A percentile compares a stretch with the other conserved stretches of the same genome.
These are phyloP conservation scores for Fusarium heterosporum DNA, from an alignment of 2,329 filamentous ascomycete genomes.

Conservation along the genomic window DNA sequence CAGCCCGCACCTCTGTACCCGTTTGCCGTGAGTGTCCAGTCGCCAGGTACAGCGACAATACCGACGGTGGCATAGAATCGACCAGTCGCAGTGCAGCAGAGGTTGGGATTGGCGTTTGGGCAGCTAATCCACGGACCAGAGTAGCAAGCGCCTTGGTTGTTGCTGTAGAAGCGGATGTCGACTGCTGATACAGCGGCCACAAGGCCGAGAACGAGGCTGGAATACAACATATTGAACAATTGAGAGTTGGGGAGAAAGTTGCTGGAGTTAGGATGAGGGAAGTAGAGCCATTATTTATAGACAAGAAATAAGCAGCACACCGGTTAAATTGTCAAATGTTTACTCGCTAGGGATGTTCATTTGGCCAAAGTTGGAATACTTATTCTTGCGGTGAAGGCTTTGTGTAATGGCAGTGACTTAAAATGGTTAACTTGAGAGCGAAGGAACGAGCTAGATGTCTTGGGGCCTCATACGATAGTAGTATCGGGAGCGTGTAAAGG, in stretches of 20 bases:
- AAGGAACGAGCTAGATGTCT: not conserved
- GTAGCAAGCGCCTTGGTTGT: not conserved
- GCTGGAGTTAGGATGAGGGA: not conserved
- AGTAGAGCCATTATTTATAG: no score
- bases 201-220: not conserved
- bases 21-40: not conserved
- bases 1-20: not conserved
- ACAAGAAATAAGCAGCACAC: not conserved
- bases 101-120: not conserved
- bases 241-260: not conserved
- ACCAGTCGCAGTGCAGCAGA: not conserved
- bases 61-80: not conserved
- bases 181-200: not conserved
- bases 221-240: not conserved
- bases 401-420: not conserved
- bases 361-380: not conserved
- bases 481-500: no score
- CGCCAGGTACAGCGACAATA: not conserved
- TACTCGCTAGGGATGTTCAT: not conserved
- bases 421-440: not conserved
- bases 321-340: not conserved
- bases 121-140: not conserved
- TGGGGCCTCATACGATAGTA: not conserved
- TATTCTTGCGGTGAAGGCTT: no score
- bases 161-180: not conserved